Percentiles rank a stretch among this genome's conserved stretches.
Evolutionary conservation across 768 basidiomycete genomes (phyloP).

Genomic region (Naganishia onofrii): DNA sequence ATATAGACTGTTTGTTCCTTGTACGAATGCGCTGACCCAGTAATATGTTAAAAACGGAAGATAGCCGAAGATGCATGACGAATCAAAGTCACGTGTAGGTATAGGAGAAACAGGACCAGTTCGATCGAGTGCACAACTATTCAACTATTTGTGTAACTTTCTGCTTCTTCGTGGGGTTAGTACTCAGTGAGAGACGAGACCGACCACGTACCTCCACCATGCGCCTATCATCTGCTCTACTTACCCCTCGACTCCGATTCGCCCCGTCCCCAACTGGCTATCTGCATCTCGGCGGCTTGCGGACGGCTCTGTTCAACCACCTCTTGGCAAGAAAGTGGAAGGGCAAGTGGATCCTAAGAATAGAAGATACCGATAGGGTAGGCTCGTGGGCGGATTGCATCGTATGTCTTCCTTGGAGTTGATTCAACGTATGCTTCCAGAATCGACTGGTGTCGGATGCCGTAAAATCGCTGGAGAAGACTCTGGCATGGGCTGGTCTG

Average conservation of each 20-base stretch:
- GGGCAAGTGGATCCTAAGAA: constrained; percentile 85
- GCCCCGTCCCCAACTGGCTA: constrained; percentile 96
- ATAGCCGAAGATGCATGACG: background rate
- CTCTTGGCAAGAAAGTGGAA: constrained; percentile 74
- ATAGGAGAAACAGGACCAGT: background rate
- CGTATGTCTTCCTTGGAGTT: background rate
- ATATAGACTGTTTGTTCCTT: background rate
- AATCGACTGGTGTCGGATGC: constrained; percentile 76
- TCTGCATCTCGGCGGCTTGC: constrained; percentile 87
- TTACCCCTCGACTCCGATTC: constrained; percentile 67
- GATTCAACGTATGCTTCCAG: constrained; percentile 54
- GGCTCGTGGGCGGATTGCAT: constrained; percentile 37
- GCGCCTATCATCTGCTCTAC: background rate
- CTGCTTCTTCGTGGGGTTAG: background rate
- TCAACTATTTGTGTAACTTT: background rate
- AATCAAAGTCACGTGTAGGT: constrained; percentile 8
- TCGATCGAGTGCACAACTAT: background rate
- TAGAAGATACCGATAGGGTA: constrained; percentile 94
- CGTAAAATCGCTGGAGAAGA: constrained; percentile 72
- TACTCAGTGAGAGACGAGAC: background rate
- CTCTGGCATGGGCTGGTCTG: constrained; percentile 85
- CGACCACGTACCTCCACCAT: background rate
- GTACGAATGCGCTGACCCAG: no score
- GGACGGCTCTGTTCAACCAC: constrained; percentile 92
- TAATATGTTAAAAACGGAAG: no score